Base-by-base conservation (phyloP, 805 yeast species). In the Naumovozyma dairenensis region DNA sequence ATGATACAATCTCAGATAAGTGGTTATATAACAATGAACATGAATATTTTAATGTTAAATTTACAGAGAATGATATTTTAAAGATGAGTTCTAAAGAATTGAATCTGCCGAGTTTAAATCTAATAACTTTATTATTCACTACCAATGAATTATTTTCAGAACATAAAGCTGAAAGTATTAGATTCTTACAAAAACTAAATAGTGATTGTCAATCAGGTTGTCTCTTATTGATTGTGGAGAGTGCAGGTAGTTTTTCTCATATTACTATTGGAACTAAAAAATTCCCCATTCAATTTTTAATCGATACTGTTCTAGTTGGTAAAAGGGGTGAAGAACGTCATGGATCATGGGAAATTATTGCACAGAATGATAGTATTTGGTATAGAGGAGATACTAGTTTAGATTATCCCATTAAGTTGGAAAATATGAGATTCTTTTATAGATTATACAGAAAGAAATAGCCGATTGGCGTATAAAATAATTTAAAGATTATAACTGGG, bases 181-280 rank as follows among this genome's bases (percentile, higher is more conserved):
- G 66, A 34, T 63, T 80, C 32, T 61, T 85, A 34, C 75, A 76
- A 39, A 50, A 58, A 8, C 55, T 85, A 37, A 67, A 72, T 34
- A 42, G 49, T 4, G 27, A 51, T 6, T 82, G 93, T 55, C 50
- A 57, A 22, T 35, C 54, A 1, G 92, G 87, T 0, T 59, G 83
- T 12, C 55, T 70, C 19, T 56, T 85, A 22, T 62, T 86, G 29
- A 73, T 85, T 16, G 72, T 83, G 2, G 96, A 85, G 49, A 79
- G 92, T 59, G 96, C 96, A 0, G 95, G 96, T 1, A 80, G 93
- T 7, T 85, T 77, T 56, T 82, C 94, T 1, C 78, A 83, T 46
- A 80, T 85, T 25, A 67, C 74, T 2, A 69, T 85, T 28, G 94
- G 94, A 3, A 56, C 72, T 20, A 84, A 80, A 53, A 71, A 64